Base-by-base conservation (phyloP, 441 rosid genomes). In the Geranium incanum region DNA sequence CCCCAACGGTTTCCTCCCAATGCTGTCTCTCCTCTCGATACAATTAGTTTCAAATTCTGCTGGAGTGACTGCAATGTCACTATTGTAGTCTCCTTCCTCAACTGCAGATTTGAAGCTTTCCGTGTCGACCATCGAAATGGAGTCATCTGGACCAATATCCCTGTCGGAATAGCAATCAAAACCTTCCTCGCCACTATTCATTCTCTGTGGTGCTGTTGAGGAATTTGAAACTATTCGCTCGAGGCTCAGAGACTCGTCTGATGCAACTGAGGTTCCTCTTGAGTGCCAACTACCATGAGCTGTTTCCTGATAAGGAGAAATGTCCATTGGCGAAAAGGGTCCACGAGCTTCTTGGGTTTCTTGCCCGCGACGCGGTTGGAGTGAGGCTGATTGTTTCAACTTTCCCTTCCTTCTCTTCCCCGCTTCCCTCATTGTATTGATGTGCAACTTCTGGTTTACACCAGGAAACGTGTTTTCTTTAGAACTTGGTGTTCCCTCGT, bases 81-180 rank as follows among this genome's bases (percentile, higher is more conserved):
- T 81, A 38, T 77, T 76, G 64, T 74, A 71, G 69, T 87, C 95
- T 70, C 84, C 84, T 81, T 87, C 97, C 79, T 95, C 97, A 48
- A 83, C 79, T 75, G 93, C 95, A 43, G 95, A 84, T 78, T 83
- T 88, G 78, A 89, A 88, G 85, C 96, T 93, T 79, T 93, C 97
- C 48, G 98, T 86, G 72, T 91, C 96, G 70, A 86, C 82, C 69
- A 81, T 91, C 15, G 96, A 88, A 63, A 82, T 28, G 66, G 83
- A 81, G 36, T 81, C 90, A 48, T 87, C 89, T 15, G 65, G 80
- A 76, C 80, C 78, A 76, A 43, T 66, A 73, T 68, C 68, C 63
- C 78, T 72, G 36, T 80, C 82, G 70, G 70, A 75, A 69, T 70
- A 67, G 69, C 73, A 16, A 43, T 68, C 81, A 76, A 79, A 70